These are phyloP conservation scores for Penicillium sp. DNA, from an alignment of 2,329 filamentous ascomycete species.

Conservation along the genomic window DNA sequence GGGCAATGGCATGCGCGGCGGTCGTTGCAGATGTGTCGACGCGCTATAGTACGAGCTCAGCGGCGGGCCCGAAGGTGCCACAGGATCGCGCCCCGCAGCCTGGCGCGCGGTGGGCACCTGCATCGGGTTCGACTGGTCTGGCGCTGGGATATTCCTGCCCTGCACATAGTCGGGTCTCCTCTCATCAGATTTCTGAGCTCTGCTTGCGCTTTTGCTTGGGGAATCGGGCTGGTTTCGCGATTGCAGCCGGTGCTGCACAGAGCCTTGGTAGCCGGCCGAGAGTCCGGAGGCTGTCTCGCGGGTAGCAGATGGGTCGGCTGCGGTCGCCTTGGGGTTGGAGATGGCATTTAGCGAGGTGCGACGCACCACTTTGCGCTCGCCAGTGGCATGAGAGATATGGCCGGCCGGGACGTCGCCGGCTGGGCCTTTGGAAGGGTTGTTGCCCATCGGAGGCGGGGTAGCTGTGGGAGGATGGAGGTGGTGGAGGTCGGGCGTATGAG, in stretches of 20 bases:
- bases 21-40: conserved; percentile 53
- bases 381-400: conserved; percentile 28
- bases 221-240: conserved; percentile 40
- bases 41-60: conserved; percentile 52
- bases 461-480: neutral
- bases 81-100: conserved; percentile 33
- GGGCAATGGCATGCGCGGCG: conserved; percentile 84
- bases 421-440: conserved; percentile 50
- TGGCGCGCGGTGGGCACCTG: conserved; percentile 40
- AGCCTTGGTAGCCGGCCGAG: conserved; percentile 37
- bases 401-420: conserved; percentile 34
- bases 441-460: conserved; percentile 48
- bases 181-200: conserved; percentile 26
- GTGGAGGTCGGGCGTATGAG: conserved; percentile 5
- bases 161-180: conserved; percentile 26
- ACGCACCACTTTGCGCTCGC: conserved; percentile 44
- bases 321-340: conserved; percentile 42
- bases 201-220: conserved; percentile 27
- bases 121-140: conserved; percentile 42
- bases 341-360: conserved; percentile 46
- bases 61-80: conserved; percentile 47
- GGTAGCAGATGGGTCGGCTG: conserved; percentile 47
- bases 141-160: conserved; percentile 30
- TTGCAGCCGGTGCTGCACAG: conserved; percentile 46
- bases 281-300: conserved; percentile 48